These are phyloP conservation scores for Phalaenopsis equestris DNA, from an alignment of 106 monocot genomes.

Conservation along the genomic window DNA sequence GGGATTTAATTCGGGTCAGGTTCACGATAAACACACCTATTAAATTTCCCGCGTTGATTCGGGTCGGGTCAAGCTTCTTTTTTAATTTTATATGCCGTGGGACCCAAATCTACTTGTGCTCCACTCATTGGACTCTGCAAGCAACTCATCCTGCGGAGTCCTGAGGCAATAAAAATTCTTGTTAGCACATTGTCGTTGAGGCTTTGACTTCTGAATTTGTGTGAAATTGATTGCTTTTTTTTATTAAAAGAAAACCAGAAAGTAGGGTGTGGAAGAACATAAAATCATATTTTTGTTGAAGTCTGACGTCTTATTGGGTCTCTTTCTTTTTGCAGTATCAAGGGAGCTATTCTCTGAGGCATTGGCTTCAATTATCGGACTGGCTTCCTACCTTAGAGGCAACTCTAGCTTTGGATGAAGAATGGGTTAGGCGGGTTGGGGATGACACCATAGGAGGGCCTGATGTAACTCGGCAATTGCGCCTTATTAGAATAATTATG, in stretches of 20 bases:
- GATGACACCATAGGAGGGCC: conserved; percentile 83
- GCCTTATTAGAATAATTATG: conserved; percentile 84
- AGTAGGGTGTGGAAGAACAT: no score
- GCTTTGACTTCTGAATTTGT: neutral
- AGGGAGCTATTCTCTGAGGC: conserved; percentile 87
- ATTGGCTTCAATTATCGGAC: conserved; percentile 91
- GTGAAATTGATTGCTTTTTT: no score
- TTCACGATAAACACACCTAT: no score
- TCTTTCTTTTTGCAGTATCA: conserved; percentile 65
- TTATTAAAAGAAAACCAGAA: no score
- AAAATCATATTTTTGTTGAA: no score
- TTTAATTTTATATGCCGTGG: no score
- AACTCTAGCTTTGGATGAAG: conserved; percentile 79
- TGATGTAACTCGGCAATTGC: conserved; percentile 84
- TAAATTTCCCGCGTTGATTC: no score
- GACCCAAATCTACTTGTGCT: no score
- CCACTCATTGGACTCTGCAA: no score
- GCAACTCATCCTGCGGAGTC: no score
- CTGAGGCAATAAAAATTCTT: neutral
- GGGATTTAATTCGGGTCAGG: no score
- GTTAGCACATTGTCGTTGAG: neutral
- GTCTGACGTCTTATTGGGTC: neutral
- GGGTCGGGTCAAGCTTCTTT: no score
- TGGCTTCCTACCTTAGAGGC: conserved; percentile 97
- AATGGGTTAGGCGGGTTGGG: conserved; percentile 84